These are phyloP conservation scores for Alloascoidea hylecoeti DNA, from an alignment of 805 yeast species.

Conservation along the genomic window DNA sequence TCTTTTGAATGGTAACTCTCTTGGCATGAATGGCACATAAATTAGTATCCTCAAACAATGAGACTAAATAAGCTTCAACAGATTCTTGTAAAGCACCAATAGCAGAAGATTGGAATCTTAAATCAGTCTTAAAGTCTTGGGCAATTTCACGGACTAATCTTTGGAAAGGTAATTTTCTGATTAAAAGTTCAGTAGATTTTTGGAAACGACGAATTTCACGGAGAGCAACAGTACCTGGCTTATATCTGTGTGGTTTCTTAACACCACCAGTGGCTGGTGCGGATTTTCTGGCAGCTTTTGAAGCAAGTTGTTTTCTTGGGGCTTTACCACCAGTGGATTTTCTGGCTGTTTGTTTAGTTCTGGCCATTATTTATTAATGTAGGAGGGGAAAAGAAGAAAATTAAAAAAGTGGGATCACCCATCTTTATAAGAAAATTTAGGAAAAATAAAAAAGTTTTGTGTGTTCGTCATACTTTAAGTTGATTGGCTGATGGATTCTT, in stretches of 20 bases:
- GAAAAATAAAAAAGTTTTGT: slow-evolving; percentile 5
- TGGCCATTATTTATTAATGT: slow-evolving; percentile 45
- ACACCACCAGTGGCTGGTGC: slow-evolving; percentile 92
- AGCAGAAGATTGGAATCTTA: slow-evolving; percentile 86
- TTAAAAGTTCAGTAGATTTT: slow-evolving; percentile 77
- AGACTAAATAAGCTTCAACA: slow-evolving; percentile 81
- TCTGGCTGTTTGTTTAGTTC: slow-evolving; percentile 92
- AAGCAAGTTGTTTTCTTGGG: slow-evolving; percentile 87
- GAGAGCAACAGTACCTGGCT: slow-evolving; percentile 93
- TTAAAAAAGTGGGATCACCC: slow-evolving; percentile 3
- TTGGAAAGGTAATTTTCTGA: slow-evolving; percentile 85
- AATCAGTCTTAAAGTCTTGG: slow-evolving; percentile 82
- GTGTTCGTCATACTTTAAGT: no score
- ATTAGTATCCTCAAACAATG: slow-evolving; percentile 81
- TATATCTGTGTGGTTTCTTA: slow-evolving; percentile 90
- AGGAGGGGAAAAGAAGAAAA: slow-evolving; percentile 3
- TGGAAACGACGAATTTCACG: slow-evolving; percentile 93
- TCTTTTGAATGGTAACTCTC: slow-evolving; percentile 90
- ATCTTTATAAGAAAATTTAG: slow-evolving; percentile 3
- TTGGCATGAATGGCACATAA: slow-evolving; percentile 89
- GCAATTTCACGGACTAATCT: slow-evolving; percentile 87
- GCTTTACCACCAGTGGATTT: slow-evolving; percentile 94
- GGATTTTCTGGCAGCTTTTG: slow-evolving; percentile 87
- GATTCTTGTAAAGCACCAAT: slow-evolving; percentile 89
- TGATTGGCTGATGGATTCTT: no score